Evolutionary conservation across 108 stramenopile genomes (phyloP).

Genomic region (Cyclotella cryptica): DNA sequence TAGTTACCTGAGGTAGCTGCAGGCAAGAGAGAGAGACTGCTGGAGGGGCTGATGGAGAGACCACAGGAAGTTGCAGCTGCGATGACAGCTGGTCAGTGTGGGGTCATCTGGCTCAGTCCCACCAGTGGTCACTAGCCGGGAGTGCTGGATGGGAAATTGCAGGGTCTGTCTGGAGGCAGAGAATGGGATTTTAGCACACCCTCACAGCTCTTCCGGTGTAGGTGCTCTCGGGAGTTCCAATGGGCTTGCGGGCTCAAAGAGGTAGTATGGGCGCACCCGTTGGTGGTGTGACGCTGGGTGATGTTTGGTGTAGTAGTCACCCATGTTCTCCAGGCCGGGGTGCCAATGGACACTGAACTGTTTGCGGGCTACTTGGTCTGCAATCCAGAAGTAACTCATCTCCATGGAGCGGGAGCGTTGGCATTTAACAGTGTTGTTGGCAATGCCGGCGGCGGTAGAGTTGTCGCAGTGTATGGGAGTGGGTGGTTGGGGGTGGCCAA

Average conservation of each 20-base stretch:
- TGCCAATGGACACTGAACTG: conserved; percentile 8
- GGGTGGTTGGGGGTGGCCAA: conserved; percentile 57
- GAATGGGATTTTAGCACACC: conserved; percentile 9
- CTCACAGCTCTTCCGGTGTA: not conserved
- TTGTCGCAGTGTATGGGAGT: conserved; percentile 57
- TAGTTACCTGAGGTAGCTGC: too few species aligned
- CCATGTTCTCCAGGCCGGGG: conserved; percentile 19
- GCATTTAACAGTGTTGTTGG: conserved; percentile 58
- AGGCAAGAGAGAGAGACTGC: too few species aligned
- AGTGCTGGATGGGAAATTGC: too few species aligned
- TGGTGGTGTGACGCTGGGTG: conserved; percentile 2
- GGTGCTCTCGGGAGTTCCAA: not conserved
- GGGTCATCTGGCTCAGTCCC: too few species aligned
- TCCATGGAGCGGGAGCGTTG: conserved; percentile 34
- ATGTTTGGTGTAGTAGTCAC: conserved; percentile 25
- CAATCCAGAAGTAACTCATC: conserved; percentile 15
- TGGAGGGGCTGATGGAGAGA: too few species aligned
- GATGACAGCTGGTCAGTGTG: too few species aligned
- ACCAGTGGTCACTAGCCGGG: too few species aligned
- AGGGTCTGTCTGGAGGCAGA: too few species aligned
- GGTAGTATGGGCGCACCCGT: not conserved
- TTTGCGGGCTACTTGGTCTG: not conserved
- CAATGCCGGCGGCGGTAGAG: conserved; percentile 51
- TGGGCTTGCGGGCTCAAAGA: not conserved
- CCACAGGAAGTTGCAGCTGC: too few species aligned